These are phyloP conservation scores for Pseudocercospora crystallina DNA, from an alignment of 2,329 filamentous ascomycete species.

Conservation along the genomic window DNA sequence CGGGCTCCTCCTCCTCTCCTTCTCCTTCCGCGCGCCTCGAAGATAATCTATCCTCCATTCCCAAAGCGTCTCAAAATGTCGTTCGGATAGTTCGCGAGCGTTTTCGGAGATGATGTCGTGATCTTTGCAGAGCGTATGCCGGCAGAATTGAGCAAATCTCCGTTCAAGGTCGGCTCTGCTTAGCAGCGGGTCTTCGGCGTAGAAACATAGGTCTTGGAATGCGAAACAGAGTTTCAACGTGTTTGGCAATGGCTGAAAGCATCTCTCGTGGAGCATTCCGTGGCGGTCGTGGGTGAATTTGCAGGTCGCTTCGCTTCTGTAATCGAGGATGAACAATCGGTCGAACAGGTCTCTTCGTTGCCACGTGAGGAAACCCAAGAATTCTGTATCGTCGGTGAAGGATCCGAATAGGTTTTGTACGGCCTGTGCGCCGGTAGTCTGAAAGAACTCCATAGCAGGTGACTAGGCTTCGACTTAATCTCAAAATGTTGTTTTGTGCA, in stretches of 20 bases:
- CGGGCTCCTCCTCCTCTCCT: not conserved
- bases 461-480: too few species aligned
- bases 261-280: not conserved
- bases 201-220: constrained; percentile 1
- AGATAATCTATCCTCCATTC: not conserved
- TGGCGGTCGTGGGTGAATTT: not conserved
- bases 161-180: not conserved
- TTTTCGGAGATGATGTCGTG: not conserved
- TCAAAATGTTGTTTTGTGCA: too few species aligned
- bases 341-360: constrained; percentile 2
- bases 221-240: not conserved
- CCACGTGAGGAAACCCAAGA: not conserved
- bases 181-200: constrained; percentile 2
- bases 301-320: not conserved
- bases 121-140: not conserved
- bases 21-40: not conserved
- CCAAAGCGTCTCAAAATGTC: not conserved
- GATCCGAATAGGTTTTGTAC: constrained; percentile 5
- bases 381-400: not conserved
- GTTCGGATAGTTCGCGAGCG: not conserved
- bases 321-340: not conserved
- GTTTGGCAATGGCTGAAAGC: constrained; percentile 1
- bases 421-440: not conserved
- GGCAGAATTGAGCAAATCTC: not conserved
- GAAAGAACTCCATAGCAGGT: not conserved